These are phyloP conservation scores for Aspergillus pseudoviridinutans DNA, from an alignment of 2,329 filamentous ascomycete species.

Conservation along the genomic window DNA sequence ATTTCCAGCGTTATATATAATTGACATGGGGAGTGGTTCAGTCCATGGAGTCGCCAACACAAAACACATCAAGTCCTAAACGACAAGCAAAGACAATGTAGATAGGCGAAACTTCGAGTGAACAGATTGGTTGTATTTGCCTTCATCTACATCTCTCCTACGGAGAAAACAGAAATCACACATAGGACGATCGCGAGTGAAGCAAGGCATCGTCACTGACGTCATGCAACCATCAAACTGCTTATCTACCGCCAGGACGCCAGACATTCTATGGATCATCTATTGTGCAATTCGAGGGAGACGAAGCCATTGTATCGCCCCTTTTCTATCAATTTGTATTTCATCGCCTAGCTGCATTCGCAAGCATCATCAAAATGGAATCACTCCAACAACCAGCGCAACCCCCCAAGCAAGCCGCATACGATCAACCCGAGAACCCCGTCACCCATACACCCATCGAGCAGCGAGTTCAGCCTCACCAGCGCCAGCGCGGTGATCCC, in stretches of 20 bases:
- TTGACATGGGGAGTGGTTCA: not conserved
- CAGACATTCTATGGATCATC: not conserved
- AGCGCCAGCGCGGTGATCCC: conserved; percentile 23
- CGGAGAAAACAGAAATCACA: too few relatives aligned
- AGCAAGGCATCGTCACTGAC: conserved; percentile 12
- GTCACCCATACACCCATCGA: conserved; percentile 27
- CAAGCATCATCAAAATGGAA: conserved; percentile 15
- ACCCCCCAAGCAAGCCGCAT: conserved; percentile 33
- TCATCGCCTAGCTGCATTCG: not conserved
- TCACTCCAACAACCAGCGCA: conserved; percentile 21
- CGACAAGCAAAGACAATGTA: not conserved
- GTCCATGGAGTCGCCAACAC: not conserved
- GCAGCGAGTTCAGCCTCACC: conserved; percentile 12
- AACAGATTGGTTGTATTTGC: not conserved
- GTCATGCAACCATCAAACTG: conserved; percentile 17
- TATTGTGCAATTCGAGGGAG: not conserved
- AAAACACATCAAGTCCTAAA: not conserved
- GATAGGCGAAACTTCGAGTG: not conserved
- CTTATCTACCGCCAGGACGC: not conserved
- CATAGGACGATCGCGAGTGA: not conserved
- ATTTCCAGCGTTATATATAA: not conserved
- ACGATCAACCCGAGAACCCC: conserved; percentile 31
- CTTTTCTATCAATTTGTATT: not conserved
- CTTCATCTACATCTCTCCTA: not conserved
- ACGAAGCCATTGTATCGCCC: not conserved